Conservation (phyloP, 2,329 filamentous ascomycete species). For the Nigrospora oryzae region DNA sequence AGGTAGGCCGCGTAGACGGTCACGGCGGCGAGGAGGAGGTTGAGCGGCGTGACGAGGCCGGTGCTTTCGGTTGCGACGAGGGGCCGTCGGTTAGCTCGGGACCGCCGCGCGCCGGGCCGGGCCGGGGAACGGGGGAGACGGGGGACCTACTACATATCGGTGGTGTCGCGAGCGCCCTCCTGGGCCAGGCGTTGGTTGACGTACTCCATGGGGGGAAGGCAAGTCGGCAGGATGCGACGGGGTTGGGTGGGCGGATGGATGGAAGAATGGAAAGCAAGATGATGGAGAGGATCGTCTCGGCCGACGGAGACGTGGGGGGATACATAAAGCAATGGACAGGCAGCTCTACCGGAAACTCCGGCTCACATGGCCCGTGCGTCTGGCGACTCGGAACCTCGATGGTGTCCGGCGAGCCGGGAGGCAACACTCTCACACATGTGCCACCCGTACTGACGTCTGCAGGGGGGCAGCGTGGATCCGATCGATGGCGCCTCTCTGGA, state of each 20-base stretch:
- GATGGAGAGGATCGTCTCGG: too few relatives aligned
- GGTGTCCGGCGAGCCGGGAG: too few relatives aligned
- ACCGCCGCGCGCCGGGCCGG: neutral
- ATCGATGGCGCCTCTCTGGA: too few relatives aligned
- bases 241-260: neutral
- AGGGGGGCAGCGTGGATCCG: too few relatives aligned
- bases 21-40: conserved; percentile 48
- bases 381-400: too few relatives aligned
- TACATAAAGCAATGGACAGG: too few relatives aligned
- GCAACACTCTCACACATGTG: too few relatives aligned
- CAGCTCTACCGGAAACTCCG: too few relatives aligned
- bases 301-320: too few relatives aligned
- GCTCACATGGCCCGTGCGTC: too few relatives aligned
- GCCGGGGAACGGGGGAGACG: neutral
- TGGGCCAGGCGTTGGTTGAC: conserved; percentile 47
- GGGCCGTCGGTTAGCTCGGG: conserved; percentile 5
- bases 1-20: conserved; percentile 51
- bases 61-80: conserved; percentile 17
- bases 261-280: too few relatives aligned
- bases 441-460: too few relatives aligned
- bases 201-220: conserved; percentile 39
- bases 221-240: neutral
- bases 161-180: conserved; percentile 37
- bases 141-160: conserved; percentile 21
- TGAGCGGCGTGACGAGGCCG: conserved; percentile 51